Percentiles rank a stretch among this genome's conserved stretches.
Conservation (phyloP, 139 green algal species). For the Coelastrella sp. region DNA sequence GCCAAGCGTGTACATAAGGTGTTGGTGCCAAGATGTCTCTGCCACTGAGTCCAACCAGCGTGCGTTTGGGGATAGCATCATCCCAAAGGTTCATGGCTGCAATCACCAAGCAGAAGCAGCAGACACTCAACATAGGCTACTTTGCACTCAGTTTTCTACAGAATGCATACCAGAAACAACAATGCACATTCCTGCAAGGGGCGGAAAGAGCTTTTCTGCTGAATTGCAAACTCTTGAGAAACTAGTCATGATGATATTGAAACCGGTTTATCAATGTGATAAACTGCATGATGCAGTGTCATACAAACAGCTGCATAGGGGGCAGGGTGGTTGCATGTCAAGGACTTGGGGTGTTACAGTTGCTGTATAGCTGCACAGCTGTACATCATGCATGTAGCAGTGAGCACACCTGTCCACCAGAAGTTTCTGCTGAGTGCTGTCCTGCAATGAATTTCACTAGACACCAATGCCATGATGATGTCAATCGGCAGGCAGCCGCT, state of each 20-base stretch:
- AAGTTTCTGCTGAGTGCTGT: conserved; percentile 31
- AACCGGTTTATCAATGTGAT: too few relatives aligned
- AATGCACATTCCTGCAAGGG: too few relatives aligned
- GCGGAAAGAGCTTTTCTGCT: too few relatives aligned
- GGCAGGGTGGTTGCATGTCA: too few relatives aligned
- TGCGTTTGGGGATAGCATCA: conserved; percentile 27
- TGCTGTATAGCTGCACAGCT: background rate
- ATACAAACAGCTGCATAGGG: too few relatives aligned
- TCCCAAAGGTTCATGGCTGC: conserved; percentile 47
- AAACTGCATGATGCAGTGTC: too few relatives aligned
- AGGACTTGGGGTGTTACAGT: too few relatives aligned
- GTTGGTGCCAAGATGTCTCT: conserved; percentile 26
- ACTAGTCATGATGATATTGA: too few relatives aligned
- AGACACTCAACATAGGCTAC: too few relatives aligned
- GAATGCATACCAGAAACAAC: too few relatives aligned
- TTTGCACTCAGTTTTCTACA: too few relatives aligned
- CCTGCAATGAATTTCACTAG: conserved; percentile 36
- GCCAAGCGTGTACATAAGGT: conserved; percentile 7
- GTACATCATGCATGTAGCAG: background rate
- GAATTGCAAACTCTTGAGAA: too few relatives aligned
- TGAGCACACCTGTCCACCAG: conserved; percentile 33
- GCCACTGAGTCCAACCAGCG: conserved; percentile 38
- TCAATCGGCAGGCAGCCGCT: conserved; percentile 15
- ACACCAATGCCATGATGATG: conserved; percentile 23
- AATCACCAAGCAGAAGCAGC: background rate